Evolutionary conservation across 805 yeast species (phyloP), one percentile per base, ranked within the genome.

Genomic region (Wickerhamomyces sydowiorum): DNA sequence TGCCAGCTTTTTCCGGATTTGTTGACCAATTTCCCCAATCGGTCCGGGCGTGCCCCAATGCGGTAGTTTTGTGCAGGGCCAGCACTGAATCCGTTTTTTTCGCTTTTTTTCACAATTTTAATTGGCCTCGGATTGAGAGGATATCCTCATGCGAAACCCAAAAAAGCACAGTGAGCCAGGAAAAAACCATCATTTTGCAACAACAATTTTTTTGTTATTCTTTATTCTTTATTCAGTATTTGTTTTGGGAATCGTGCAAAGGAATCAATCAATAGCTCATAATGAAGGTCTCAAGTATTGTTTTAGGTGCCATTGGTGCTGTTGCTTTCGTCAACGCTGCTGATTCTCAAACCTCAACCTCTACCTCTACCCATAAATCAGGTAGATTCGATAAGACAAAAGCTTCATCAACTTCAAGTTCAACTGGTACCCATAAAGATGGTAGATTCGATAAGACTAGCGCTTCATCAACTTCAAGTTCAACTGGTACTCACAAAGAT

Each of bases 361-460:
- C 60, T 69, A 45, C 56, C 56, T 48, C 50, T 56, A 29, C 82
- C 41, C 82, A 76, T 68, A 71, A 59, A 48, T 68, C 66, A 52
- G 83, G 82, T 50, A 67, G 67, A 53, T 74, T 74, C 55, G 66
- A 74, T 68, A 69, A 66, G 52, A 65, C 70, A 43, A 42, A 51
- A 6, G 72, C 18, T 19, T 18, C 71, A 49, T 49, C 65, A 13
- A 48, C 61, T 20, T 48, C 69, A 12, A 52, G 52, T 46, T 21
- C 62, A 23, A 60, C 73, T 45, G 72, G 73, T 45, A 78, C 84
- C 41, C 84, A 78, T 69, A 70, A 62, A 49, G 69, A 67, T 49
- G 86, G 86, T 51, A 69, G 69, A 56, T 75, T 74, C 50, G 67
- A 75, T 66, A 72, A 75, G 62, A 70, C 77, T 41, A 51, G 60